Base-by-base conservation (phyloP, 2,329 filamentous ascomycete genomes). In the Neophaeococcomyces aloes region DNA sequence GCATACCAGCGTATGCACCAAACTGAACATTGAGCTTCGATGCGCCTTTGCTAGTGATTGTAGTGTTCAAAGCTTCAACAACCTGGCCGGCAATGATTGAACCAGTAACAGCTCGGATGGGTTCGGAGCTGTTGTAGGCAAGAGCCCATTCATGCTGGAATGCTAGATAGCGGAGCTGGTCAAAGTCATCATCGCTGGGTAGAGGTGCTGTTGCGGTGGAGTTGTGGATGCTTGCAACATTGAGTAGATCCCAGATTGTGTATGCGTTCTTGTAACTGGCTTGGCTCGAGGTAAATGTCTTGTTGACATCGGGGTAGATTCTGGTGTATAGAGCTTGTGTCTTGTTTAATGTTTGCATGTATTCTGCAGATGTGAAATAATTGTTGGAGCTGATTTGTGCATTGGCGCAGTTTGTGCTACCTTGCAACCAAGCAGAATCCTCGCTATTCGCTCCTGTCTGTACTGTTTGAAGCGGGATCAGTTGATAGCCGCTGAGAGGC, bases 101-200 rank as follows among this genome's bases (percentile, higher is more conserved):
- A 29, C 78, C 76, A 38, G 72, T 70, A 6, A 70, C 69, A 13
- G 68, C 66, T 18, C 67, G 66, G 42, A 67, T 61, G n/a, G 61
- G 53, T 31, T 68, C 65, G 2, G 64, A 62, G 54, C 68, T 64
- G 66, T 93, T 89, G 75, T 82, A 93, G 42, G 85, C 85, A 11
- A 91, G 77, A 57, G 80, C 81, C 70, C 76, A 94, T 62, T 95
- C 83, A 62, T 91, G 84, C 46, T 69, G 67, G 59, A 88, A 79
- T 53, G 88, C 87, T 25, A 91, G 76, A n/a, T 74, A 73, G 54
- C 75, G 72, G 45, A 91, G 74, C 59, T 83, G 76, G 36, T 78
- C 81, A 48, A 88, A 72, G 35, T 84, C 68, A 40, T 75, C 59
- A 18, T 65, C 58, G 3, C 72, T 72, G 19, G 75, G 70, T 55